Base-by-base conservation (phyloP, 495 filamentous ascomycete species). In the Cercophora newfieldiana region DNA sequence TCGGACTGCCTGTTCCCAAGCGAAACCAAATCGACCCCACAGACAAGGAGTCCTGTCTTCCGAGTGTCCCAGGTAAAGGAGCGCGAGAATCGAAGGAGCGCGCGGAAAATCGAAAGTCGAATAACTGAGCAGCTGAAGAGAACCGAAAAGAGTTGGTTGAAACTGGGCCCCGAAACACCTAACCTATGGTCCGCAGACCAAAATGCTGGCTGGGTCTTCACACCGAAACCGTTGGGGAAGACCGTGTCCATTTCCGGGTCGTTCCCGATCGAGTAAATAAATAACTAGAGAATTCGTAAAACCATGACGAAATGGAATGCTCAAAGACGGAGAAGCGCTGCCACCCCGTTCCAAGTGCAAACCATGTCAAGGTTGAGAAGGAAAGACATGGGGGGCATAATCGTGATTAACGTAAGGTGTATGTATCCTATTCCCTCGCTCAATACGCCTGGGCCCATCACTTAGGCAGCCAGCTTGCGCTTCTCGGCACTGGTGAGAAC, bases 401-500 rank as follows among this genome's bases (percentile, higher is more conserved):
- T 77, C 74, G 74, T 77, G 67, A 77, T 75, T 75, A 74, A 66
- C 74, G 68, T 76, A 69, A 76, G 37, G 65, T 62, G 59, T 63
- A 59, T 65, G 59, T 68, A 64, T 63, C 63, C 60, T 65, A 24
- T 51, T 61, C 56, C 61, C 50, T 48, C 56, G 53, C 53, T 49
- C 33, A 28, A 56, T 64, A 28, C 18, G 49, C 47, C 65, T 48
- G 21, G 6, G 24, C 25, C 22, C n/a, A 48, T 14, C 55, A 61
- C 53, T 49, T 68, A 72, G 47, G 64, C 67, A 58, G 60, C 66
- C 19, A 72, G 30, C 83, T 92, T 97, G 74, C 93, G 90, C 87
- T 97, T 97, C 80, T 96, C 93, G 63, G 91, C 91, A 73, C 88
- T 92, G 64, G 88, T 93, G 56, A 97, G 84, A 66, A 97, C 90